These are phyloP conservation scores for Cystobasidium tubakii DNA, from an alignment of 768 basidiomycete genomes.

Conservation along the genomic window DNA sequence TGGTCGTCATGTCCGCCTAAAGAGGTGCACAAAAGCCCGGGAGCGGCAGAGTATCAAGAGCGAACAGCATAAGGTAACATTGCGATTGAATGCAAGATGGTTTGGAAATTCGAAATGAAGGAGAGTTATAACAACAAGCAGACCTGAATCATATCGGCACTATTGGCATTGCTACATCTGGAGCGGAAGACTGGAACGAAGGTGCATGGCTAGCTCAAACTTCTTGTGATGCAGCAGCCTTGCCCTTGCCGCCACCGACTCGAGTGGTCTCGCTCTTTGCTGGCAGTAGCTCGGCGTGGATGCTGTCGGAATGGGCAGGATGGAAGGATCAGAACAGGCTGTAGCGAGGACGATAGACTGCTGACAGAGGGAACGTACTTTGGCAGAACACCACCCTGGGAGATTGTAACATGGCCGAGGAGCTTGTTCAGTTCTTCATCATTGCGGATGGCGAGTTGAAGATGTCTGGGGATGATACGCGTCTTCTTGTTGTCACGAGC, in stretches of 20 bases:
- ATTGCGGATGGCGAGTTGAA: constrained; percentile 70
- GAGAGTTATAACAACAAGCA: neutral
- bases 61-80: no score
- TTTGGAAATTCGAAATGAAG: neutral
- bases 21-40: no score
- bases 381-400: constrained; percentile 57
- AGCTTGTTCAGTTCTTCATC: constrained; percentile 61
- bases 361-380: constrained; percentile 4
- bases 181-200: neutral
- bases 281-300: constrained; percentile 38
- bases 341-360: neutral
- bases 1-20: no score
- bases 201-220: neutral
- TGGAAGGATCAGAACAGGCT: neutral
- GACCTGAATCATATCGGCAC: neutral
- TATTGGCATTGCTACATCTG: neutral
- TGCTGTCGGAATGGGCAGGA: constrained; percentile 10
- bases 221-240: constrained; percentile 28
- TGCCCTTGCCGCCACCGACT: constrained; percentile 11
- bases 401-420: constrained; percentile 64
- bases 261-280: constrained; percentile 21
- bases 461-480: constrained; percentile 72
- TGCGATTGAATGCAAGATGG: neutral
- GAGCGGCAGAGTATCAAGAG: no score
- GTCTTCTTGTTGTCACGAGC: constrained; percentile 75